These are phyloP conservation scores for Cordyceps farinosa DNA, from an alignment of 2,329 filamentous ascomycete species.

Conservation along the genomic window DNA sequence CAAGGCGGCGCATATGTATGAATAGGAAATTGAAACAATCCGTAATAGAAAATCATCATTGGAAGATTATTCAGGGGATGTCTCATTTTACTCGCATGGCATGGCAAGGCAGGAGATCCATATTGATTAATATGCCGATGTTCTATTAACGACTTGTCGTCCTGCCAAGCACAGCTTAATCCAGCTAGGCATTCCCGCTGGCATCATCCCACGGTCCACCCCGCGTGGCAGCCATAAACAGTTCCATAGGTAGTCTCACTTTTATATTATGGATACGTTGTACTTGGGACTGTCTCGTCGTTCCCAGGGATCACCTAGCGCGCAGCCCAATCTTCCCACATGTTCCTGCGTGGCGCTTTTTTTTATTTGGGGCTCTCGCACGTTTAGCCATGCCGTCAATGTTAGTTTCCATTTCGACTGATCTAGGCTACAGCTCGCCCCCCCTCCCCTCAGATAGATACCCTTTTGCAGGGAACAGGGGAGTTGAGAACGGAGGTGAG, in stretches of 20 bases:
- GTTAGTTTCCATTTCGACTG: not conserved
- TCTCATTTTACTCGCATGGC: not conserved
- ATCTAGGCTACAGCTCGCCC: not conserved
- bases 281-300: not conserved
- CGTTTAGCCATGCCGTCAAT: not conserved
- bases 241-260: not conserved
- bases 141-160: not conserved
- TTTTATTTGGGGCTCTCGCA: not conserved
- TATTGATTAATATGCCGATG: constrained; percentile 3
- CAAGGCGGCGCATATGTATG: not conserved
- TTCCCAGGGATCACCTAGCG: not conserved
- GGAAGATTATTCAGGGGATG: constrained; percentile 11
- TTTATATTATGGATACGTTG: constrained; percentile 15
- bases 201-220: not conserved
- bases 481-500: not conserved
- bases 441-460: not conserved
- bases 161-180: constrained; percentile 3
- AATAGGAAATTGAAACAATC: not conserved
- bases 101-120: constrained; percentile 1
- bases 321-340: not conserved
- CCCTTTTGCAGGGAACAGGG: not conserved
- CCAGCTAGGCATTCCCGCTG: not conserved
- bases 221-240: constrained; percentile 8
- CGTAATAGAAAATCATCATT: not conserved
- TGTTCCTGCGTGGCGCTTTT: constrained; percentile 3